phyloP scores from a whole-genome alignment of 2,329 filamentous ascomycete genomes.

The Penicillium psychrosexuale region DNA sequence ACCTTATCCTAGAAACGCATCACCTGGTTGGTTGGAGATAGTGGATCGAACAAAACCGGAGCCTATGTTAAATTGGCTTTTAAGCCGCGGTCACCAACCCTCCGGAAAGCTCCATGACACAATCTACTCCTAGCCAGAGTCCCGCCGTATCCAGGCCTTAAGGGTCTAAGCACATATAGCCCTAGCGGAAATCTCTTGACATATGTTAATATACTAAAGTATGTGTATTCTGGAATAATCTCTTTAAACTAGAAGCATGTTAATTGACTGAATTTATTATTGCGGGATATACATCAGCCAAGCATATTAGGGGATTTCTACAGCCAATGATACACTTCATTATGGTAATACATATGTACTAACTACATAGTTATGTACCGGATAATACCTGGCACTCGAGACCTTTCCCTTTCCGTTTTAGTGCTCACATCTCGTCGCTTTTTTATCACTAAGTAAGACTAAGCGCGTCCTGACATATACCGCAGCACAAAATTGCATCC shows the following conservation, averaged over 20 bases:
- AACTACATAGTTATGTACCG: not conserved
- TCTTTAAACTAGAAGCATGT: not conserved
- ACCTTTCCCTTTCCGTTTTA: too few relatives aligned
- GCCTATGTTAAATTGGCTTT: too few relatives aligned
- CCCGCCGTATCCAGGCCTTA: constrained; percentile 6
- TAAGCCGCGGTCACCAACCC: too few relatives aligned
- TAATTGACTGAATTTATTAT: constrained; percentile 11
- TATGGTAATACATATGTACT: not conserved
- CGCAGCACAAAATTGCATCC: too few relatives aligned
- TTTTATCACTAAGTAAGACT: too few relatives aligned
- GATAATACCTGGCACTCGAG: too few relatives aligned
- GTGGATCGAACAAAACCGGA: too few relatives aligned
- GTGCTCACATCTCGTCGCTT: too few relatives aligned
- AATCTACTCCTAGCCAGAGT: constrained; percentile 13
- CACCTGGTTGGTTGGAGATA: too few relatives aligned
- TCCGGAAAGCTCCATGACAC: constrained; percentile 16
- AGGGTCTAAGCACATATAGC: not conserved
- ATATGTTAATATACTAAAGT: not conserved
- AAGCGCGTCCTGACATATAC: too few relatives aligned
- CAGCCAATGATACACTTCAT: not conserved
- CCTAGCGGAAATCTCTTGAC: not conserved
- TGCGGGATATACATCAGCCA: constrained; percentile 4
- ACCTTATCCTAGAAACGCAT: too few relatives aligned
- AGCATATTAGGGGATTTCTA: not conserved
- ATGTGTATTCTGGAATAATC: not conserved